A percentile compares a stretch with the other conserved stretches of the same genome.
These are phyloP conservation scores for Cercospora canescens DNA, from an alignment of 2,329 filamentous ascomycete species.

Conservation along the genomic window DNA sequence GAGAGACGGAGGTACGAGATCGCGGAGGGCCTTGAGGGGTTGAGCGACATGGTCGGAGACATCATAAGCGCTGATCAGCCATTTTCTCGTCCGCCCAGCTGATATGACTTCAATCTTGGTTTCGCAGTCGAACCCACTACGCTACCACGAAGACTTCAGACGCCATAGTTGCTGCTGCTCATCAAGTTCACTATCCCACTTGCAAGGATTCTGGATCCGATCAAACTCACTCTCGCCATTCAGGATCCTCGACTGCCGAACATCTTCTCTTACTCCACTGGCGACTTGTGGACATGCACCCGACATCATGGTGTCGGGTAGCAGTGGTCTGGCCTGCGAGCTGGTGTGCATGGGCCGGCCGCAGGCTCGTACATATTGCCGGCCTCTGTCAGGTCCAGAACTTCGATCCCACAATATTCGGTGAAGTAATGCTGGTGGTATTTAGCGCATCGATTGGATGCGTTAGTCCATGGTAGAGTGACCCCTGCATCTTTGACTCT, in stretches of 20 bases:
- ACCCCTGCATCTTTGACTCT: conserved; percentile 6
- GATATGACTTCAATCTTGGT: not conserved
- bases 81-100: not conserved
- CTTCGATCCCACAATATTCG: conserved; percentile 12
- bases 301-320: not conserved
- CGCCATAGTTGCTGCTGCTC: not conserved
- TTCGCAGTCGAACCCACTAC: not conserved
- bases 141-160: not conserved
- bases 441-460: conserved; percentile 2
- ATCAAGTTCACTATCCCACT: not conserved
- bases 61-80: not conserved
- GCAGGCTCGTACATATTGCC: not conserved
- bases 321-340: not conserved
- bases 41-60: conserved; percentile 6
- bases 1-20: not conserved
- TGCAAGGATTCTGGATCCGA: not conserved
- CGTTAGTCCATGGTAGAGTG: conserved; percentile 19
- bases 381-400: conserved; percentile 16
- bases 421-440: conserved; percentile 20
- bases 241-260: not conserved
- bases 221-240: not conserved
- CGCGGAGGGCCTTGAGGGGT: not conserved
- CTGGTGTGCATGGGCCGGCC: not conserved
- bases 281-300: not conserved
- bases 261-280: not conserved